Percentiles rank a stretch among this genome's conserved stretches.
Conservation (phyloP, 139 green algal genomes). For the Chlorella sp. region DNA sequence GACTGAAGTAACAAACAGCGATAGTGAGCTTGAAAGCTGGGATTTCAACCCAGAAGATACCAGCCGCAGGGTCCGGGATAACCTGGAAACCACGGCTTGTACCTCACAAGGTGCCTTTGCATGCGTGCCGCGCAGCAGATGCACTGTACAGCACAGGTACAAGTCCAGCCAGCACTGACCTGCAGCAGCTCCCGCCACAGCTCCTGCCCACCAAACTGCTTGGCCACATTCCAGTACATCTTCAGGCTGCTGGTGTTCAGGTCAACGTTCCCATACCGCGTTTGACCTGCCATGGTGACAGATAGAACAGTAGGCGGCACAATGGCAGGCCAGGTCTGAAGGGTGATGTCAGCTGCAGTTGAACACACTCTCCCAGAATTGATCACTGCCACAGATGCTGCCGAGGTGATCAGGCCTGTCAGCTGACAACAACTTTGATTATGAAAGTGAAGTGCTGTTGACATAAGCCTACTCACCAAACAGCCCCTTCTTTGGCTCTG, state of each 20-base stretch:
- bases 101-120: not conserved
- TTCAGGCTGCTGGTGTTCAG: conserved; percentile 50
- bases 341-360: no score
- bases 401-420: no score
- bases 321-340: no score
- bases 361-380: no score
- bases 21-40: not conserved
- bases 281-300: no score
- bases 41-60: not conserved
- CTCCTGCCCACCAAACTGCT: conserved; percentile 35
- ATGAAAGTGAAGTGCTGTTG: no score
- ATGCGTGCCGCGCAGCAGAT: not conserved
- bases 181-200: conserved; percentile 17
- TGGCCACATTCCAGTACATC: conserved; percentile 44
- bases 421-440: no score
- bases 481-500: no score
- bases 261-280: conserved; percentile 33
- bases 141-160: not conserved
- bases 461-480: no score
- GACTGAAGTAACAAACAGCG: no score
- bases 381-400: no score
- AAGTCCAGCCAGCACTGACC: not conserved
- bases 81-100: not conserved
- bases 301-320: not conserved
- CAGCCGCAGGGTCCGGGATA: not conserved